Percentiles rank a stretch among this genome's conserved stretches.
Evolutionary conservation across 345 rosid species (phyloP).

Genomic region (Populus tremula): DNA sequence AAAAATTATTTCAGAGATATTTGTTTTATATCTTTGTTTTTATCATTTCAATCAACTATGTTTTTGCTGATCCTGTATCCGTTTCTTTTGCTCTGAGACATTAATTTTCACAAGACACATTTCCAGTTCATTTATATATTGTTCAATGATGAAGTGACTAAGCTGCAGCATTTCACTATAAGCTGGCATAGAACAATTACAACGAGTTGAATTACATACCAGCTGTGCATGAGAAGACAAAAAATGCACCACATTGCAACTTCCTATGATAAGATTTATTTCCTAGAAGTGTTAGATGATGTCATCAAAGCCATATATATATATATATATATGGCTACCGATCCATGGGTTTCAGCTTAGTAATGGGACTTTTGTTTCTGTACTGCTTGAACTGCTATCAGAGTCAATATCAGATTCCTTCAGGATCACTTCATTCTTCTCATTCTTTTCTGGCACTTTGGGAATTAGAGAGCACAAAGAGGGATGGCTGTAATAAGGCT

Average conservation of each 20-base stretch:
- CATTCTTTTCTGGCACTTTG: slow-evolving; percentile 10
- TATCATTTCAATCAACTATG: too few relatives aligned
- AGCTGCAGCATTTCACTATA: neutral
- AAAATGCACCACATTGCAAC: neutral
- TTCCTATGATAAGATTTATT: neutral
- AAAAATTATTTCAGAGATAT: too few relatives aligned
- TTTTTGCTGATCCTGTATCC: too few relatives aligned
- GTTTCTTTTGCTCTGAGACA: too few relatives aligned
- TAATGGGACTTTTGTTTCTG: slow-evolving; percentile 28
- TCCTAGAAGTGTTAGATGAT: neutral
- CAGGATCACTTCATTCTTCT: slow-evolving; percentile 18
- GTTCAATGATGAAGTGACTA: neutral
- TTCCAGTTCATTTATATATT: neutral
- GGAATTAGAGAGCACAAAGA: slow-evolving; percentile 17
- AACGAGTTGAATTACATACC: neutral
- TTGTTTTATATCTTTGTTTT: too few relatives aligned
- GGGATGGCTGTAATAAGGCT: slow-evolving; percentile 30
- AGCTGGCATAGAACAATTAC: neutral
- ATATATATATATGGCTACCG: neutral
- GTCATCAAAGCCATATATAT: slow-evolving; percentile 6
- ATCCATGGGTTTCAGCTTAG: slow-evolving; percentile 15
- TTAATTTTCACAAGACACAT: neutral
- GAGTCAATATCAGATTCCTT: slow-evolving; percentile 32
- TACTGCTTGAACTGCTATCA: slow-evolving; percentile 40
- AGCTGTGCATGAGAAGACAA: neutral